Base-by-base conservation (phyloP, 805 yeast genomes). In the Suhomyces canberraensis region DNA sequence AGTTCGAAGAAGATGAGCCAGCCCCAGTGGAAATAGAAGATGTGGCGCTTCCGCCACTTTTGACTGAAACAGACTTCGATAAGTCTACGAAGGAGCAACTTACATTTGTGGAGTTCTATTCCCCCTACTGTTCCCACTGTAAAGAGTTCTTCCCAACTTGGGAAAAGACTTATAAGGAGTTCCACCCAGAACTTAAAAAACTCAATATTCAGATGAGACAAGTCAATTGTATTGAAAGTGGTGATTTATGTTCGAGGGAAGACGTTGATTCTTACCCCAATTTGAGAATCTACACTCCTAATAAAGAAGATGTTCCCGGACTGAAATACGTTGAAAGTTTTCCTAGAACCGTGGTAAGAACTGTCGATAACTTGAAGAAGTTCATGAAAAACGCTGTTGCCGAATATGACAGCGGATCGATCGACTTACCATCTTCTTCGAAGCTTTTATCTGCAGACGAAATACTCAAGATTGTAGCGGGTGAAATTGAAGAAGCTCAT, bases 111-210 rank as follows among this genome's bases (percentile, higher is more conserved):
- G 96, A 91, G 61, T 90, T 88, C 61, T 93, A 63, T 56, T 87
- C 96, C 21, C 98, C 98, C 0, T 81, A 81, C 51, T 93, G 98
- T 57, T 57, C 66, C 6, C 98, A 91, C 60, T 93, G 98, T 63
- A 73, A 66, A 43, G 69, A 64, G 6, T 63, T 93, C 36, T 93
- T 86, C 2, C 98, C 98, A 1, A 71, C 64, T 6, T 93, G 98
- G 97, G 74, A 78, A 40, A 67, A 73, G 38, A 74, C 91, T 0
- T 85, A 78, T 62, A 49, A 65, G 16, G 56, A 59, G 3, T 73
- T 76, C 48, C 58, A 69, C 25, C 55, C 60, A 8, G 79, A 76
- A 25, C 71, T 73, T 30, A 53, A 64, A 13, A 47, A 59, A 7
- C 47, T 75, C 34, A 67, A 69, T 2, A 67, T 82, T 11, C 67